A percentile compares a stretch with the other conserved stretches of the same genome.
Evolutionary conservation across 495 filamentous ascomycete genomes (phyloP).

Genomic region (Recurvomyces mirabilis): DNA sequence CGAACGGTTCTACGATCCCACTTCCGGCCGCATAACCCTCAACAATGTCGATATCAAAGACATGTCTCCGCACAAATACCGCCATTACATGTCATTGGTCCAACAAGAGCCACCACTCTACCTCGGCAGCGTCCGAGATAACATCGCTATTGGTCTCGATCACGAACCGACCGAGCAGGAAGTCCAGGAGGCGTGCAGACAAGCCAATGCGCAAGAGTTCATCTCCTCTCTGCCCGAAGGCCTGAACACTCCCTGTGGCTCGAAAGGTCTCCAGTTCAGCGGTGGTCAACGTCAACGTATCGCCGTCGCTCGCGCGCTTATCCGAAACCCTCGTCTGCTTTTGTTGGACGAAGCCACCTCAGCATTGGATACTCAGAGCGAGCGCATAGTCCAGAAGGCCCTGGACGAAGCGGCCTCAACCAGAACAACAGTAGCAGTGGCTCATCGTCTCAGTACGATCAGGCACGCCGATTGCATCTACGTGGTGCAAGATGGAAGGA

Average conservation of each 20-base stretch:
- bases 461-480: conserved; percentile 45
- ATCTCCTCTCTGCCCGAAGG: conserved; percentile 48
- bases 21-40: conserved; percentile 19
- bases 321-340: conserved; percentile 58
- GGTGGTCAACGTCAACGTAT: conserved; percentile 72
- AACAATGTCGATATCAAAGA: conserved; percentile 12
- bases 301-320: conserved; percentile 62
- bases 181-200: conserved; percentile 44
- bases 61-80: conserved; percentile 13
- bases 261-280: conserved; percentile 52
- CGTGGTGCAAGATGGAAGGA: conserved; percentile 32
- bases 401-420: conserved; percentile 49
- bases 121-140: conserved; percentile 20
- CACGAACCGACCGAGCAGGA: conserved; percentile 36
- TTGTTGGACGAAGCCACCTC: conserved; percentile 72
- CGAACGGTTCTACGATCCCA: conserved; percentile 25
- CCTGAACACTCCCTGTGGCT: conserved; percentile 50
- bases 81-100: conserved; percentile 21
- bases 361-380: conserved; percentile 62
- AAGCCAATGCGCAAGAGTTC: conserved; percentile 54
- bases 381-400: conserved; percentile 58
- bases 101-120: conserved; percentile 25
- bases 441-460: conserved; percentile 47
- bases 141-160: conserved; percentile 21
- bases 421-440: conserved; percentile 62